Evolutionary conservation across 1,284 basidiomycete genomes (phyloP).

Genomic region (Boletus semigastroideus): DNA sequence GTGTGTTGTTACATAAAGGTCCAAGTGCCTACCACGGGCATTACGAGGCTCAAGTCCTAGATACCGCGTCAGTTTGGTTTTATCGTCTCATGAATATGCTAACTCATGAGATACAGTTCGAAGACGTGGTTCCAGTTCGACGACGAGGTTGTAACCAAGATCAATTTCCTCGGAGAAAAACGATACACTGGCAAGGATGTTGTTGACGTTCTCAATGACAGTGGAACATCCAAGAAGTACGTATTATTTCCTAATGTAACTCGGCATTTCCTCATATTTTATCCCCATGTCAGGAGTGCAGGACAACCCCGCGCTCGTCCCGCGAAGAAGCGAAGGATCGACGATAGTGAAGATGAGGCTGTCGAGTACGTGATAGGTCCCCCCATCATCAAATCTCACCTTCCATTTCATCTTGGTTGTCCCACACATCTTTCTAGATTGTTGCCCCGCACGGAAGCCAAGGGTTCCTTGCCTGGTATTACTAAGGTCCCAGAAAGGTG

Average conservation of each 20-base stretch:
- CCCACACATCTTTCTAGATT: conserved; percentile 21
- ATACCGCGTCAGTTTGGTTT: conserved; percentile 57
- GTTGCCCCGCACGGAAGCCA: conserved; percentile 19
- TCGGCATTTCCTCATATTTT: conserved; percentile 4
- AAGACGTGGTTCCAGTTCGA: conserved; percentile 88
- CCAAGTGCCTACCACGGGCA: conserved; percentile 88
- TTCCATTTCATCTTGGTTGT: conserved; percentile 23
- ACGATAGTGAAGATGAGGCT: conserved; percentile 62
- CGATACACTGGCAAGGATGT: conserved; percentile 31
- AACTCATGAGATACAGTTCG: conserved; percentile 42
- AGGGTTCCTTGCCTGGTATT: conserved; percentile 23
- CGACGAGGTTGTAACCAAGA: conserved; percentile 74
- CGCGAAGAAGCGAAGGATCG: conserved; percentile 44
- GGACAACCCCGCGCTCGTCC: conserved; percentile 28
- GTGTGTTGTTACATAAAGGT: conserved; percentile 84
- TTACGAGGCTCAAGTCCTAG: conserved; percentile 87
- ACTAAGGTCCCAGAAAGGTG: conserved; percentile 28
- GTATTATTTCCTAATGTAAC: conserved; percentile 8
- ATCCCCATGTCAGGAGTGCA: conserved; percentile 15
- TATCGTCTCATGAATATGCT: conserved; percentile 5
- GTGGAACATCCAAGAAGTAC: conserved; percentile 27
- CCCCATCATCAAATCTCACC: conserved; percentile 12
- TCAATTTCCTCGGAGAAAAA: conserved; percentile 52
- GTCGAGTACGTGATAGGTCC: conserved; percentile 37
- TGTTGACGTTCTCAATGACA: conserved; percentile 27